Base-by-base conservation (phyloP, 2,329 filamentous ascomycete species). In the Anisogramma anomala region DNA sequence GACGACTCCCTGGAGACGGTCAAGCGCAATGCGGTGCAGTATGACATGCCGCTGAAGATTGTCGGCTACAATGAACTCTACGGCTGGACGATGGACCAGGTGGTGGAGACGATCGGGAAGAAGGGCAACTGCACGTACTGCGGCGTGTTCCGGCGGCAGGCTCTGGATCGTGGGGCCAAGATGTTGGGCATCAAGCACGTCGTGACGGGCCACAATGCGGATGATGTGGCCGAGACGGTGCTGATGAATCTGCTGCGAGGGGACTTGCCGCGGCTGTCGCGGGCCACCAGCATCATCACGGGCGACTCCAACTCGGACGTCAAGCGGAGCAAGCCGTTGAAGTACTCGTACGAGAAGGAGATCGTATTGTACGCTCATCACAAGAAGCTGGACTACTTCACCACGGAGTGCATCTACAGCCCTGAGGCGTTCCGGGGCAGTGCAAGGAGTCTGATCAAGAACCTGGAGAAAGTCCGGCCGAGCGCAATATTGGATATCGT, bases 111-210 rank as follows among this genome's bases (percentile, higher is more conserved):
- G 35, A 84, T 98, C 37, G 91, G 91, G 11, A 96, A 95, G 66
- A 96, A 95, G 61, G 88, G 89, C 22, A 98, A 98, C 62, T 98
- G 91, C 71, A 98, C 93, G 22, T 98, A 98, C 56, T 98, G 91
- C 55, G 91, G 91, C 11, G 91, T 98, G 14, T 98, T 98, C 58
- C 73, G 91, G 40, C 74, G 93, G 44, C 91, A 98, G 64, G 91
- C 91, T 2, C 70, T 98, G 25, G 91, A 98, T 59, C 78, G 91
- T 7, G 91, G 91, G 14, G 87, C 91, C 4, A 88, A 86, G 53
- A 80, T 83, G 60, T 65, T 98, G 42, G 81, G 77, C 1, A 94
- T 98, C 53, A 79, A 78, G 52, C 91, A 98, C 62, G 88, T 98
- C 4, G 86, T 98, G 14, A 98, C 91, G 0, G 91, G 91, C 2